Conservation (phyloP, 306 rosid genomes). For the Psophocarpus tetragonolobus region DNA sequence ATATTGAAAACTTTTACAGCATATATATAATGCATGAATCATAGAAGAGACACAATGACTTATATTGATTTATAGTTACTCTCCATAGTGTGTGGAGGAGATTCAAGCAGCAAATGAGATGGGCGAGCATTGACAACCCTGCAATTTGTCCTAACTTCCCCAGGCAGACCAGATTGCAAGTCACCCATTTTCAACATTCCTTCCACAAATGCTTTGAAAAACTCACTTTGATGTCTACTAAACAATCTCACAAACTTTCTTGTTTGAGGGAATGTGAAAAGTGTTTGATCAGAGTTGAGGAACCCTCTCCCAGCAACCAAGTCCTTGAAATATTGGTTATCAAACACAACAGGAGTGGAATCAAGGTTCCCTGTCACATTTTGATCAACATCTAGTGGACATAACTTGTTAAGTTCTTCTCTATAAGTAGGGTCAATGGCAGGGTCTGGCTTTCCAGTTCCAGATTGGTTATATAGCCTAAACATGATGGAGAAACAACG, state of each 20-base stretch:
- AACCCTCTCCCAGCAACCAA: conserved; percentile 78
- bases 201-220: conserved; percentile 63
- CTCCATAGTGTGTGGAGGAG: not conserved
- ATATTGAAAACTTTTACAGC: not conserved
- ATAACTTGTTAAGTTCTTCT: conserved; percentile 53
- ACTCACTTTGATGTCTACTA: conserved; percentile 42
- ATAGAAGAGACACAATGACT: not conserved
- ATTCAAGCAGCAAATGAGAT: not conserved
- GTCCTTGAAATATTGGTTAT: conserved; percentile 91
- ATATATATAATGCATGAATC: not conserved
- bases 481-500: conserved; percentile 94
- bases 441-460: conserved; percentile 75
- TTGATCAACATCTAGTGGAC: conserved; percentile 68
- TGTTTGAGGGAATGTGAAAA: conserved; percentile 52
- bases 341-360: conserved; percentile 69
- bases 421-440: conserved; percentile 55
- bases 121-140: conserved; percentile 54
- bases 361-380: conserved; percentile 77
- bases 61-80: not conserved
- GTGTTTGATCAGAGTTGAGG: conserved; percentile 83
- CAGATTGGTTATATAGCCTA: conserved; percentile 84
- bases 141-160: conserved; percentile 81
- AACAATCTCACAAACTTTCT: conserved; percentile 50
- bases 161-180: conserved; percentile 60
- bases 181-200: conserved; percentile 91